Conservation (phyloP, 441 rosid genomes). For the Theobroma grandiflorum region DNA sequence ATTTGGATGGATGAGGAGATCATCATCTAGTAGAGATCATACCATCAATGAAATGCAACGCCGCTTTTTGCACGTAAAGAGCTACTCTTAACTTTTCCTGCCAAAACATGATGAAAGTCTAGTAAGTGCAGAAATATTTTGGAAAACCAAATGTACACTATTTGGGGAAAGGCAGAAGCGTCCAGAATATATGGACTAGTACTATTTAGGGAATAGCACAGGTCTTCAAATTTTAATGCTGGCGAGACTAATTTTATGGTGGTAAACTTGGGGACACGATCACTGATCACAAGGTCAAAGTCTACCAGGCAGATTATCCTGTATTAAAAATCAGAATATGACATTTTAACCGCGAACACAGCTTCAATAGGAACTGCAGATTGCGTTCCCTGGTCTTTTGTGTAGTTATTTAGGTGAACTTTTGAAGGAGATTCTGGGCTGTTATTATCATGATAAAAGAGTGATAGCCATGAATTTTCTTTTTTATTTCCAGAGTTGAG, state of each 20-base stretch:
- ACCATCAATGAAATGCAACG: conserved; percentile 73
- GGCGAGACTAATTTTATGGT: no score
- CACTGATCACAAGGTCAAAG: background rate
- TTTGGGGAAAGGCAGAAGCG: conserved; percentile 7
- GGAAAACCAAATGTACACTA: conserved; percentile 5
- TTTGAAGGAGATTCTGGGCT: no score
- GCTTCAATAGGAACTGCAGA: no score
- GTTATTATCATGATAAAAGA: no score
- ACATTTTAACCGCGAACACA: background rate
- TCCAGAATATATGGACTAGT: background rate
- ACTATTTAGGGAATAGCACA: background rate
- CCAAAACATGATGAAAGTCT: conserved; percentile 23
- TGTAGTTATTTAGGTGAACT: no score
- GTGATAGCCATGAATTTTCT: no score
- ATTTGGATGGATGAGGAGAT: background rate
- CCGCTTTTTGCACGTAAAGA: conserved; percentile 75
- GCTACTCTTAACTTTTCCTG: conserved; percentile 82
- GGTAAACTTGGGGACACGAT: background rate
- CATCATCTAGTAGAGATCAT: conserved; percentile 19
- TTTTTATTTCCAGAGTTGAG: no score
- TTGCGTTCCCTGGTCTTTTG: no score
- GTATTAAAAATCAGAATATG: background rate
- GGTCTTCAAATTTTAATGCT: background rate
- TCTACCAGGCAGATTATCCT: background rate
- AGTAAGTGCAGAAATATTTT: conserved; percentile 17